Conservation (phyloP, 768 basidiomycete genomes). For the Pholiota conissans region DNA sequence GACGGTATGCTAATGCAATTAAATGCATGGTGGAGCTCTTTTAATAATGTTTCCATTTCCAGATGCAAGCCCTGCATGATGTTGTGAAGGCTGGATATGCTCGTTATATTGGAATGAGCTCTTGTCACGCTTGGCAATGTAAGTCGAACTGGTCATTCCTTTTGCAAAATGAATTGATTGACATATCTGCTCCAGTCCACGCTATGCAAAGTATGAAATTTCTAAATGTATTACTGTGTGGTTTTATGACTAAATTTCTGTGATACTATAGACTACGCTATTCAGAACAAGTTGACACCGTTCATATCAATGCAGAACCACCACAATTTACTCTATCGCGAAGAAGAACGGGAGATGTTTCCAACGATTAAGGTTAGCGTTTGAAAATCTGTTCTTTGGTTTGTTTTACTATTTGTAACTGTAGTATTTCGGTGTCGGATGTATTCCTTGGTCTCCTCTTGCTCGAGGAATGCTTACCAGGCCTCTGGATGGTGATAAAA, state of each 20-base stretch:
- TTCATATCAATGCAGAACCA: conserved; percentile 71
- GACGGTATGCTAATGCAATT: conserved; percentile 44
- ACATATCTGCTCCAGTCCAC: conserved; percentile 35
- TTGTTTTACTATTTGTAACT: background rate
- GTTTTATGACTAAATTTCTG: background rate
- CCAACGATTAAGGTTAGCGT: conserved; percentile 48
- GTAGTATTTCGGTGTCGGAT: conserved; percentile 48
- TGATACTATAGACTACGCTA: conserved; percentile 49
- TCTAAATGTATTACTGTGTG: background rate
- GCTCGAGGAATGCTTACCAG: conserved; percentile 49
- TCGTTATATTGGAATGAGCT: conserved; percentile 61
- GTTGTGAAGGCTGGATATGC: conserved; percentile 65
- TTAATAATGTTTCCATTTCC: too few species aligned
- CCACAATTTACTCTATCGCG: conserved; percentile 55
- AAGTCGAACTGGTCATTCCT: conserved; percentile 10
- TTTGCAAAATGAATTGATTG: background rate
- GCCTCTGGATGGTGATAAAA: conserved; percentile 31
- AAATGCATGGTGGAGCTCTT: too few species aligned
- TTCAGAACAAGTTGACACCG: conserved; percentile 49
- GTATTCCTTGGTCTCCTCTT: conserved; percentile 59
- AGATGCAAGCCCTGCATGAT: conserved; percentile 72
- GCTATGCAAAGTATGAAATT: conserved; percentile 52
- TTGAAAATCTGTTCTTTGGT: background rate
- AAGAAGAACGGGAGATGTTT: conserved; percentile 63
- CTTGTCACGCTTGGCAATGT: conserved; percentile 60